Evolutionary conservation across 2,329 filamentous ascomycete species (phyloP).

Genomic region (Byssothecium circinans): DNA sequence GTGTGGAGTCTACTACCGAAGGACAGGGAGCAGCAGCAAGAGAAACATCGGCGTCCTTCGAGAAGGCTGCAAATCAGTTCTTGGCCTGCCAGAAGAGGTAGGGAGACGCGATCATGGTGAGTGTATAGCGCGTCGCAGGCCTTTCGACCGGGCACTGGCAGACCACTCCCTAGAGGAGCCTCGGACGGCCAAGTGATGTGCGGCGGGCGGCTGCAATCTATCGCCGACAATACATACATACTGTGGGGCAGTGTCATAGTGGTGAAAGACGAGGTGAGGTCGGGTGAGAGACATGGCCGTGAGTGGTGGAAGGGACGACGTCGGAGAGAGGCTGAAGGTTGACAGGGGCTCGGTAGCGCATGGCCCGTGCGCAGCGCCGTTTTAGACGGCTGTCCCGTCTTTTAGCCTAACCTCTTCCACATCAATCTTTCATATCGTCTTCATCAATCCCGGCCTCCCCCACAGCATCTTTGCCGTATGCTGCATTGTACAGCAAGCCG

Average conservation of each 20-base stretch:
- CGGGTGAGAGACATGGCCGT: conserved; percentile 15
- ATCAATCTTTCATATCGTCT: conserved; percentile 31
- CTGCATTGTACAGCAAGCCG: conserved; percentile 18
- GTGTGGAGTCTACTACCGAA: conserved; percentile 15
- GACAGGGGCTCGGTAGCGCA: conserved; percentile 12
- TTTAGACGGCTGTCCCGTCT: conserved; percentile 19
- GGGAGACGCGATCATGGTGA: conserved; percentile 21
- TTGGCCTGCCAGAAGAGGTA: conserved; percentile 25
- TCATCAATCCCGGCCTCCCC: conserved; percentile 28
- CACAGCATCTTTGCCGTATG: conserved; percentile 18
- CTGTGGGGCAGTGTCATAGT: conserved; percentile 11
- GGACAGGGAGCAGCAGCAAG: conserved; percentile 14
- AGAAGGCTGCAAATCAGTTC: conserved; percentile 23
- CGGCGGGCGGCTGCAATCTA: conserved; percentile 26
- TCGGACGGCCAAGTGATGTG: conserved; percentile 12
- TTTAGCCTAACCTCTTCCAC: conserved; percentile 38
- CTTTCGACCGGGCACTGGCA: conserved; percentile 32
- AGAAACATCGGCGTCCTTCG: conserved; percentile 26
- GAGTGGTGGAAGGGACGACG: conserved; percentile 22
- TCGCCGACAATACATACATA: conserved; percentile 23
- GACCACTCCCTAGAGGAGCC: conserved; percentile 10
- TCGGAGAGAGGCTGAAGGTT: conserved; percentile 28
- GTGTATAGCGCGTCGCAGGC: conserved; percentile 18
- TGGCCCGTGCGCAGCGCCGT: conserved; percentile 27
- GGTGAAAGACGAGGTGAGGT: conserved; percentile 18